Evolutionary conservation across 352 stramenopile species (phyloP).

Genomic region (Phytophthora uliginosa): DNA sequence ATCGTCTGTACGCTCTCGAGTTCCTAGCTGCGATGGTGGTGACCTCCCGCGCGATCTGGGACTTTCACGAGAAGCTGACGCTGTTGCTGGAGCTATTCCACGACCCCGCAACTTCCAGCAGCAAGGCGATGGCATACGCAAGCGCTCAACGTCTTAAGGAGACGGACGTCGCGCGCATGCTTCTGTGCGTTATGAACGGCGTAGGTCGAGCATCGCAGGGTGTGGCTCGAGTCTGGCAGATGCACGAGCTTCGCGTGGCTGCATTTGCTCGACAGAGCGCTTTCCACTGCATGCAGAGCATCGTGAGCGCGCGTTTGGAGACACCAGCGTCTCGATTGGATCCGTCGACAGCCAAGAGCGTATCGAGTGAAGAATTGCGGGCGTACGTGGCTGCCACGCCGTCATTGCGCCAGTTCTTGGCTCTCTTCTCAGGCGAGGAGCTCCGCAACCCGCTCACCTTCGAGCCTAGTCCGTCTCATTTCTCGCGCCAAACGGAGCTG

Average conservation of each 20-base stretch:
- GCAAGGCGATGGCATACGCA: slow-evolving; percentile 10
- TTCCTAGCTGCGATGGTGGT: slow-evolving; percentile 71
- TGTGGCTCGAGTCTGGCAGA: slow-evolving; percentile 50
- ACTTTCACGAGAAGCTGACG: slow-evolving; percentile 59
- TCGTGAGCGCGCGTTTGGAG: slow-evolving; percentile 6
- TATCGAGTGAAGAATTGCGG: slow-evolving; percentile 41
- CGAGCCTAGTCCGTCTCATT: slow-evolving; percentile 21
- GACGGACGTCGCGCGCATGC: slow-evolving; percentile 59
- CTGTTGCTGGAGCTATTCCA: slow-evolving; percentile 71
- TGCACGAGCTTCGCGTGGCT: slow-evolving; percentile 26
- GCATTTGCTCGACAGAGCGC: slow-evolving; percentile 34
- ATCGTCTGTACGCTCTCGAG: slow-evolving; percentile 63
- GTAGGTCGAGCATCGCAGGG: slow-evolving; percentile 61
- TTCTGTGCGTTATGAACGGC: slow-evolving; percentile 71
- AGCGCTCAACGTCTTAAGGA: slow-evolving; percentile 53
- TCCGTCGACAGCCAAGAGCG: slow-evolving; percentile 8
- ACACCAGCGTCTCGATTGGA: neutral
- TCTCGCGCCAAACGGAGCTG: slow-evolving; percentile 41
- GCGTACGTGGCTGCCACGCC: slow-evolving; percentile 48
- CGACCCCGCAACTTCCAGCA: slow-evolving; percentile 38
- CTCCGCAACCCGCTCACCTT: slow-evolving; percentile 77
- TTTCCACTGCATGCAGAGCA: slow-evolving; percentile 28
- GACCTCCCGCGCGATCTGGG: slow-evolving; percentile 73
- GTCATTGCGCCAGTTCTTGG: slow-evolving; percentile 54
- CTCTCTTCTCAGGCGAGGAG: slow-evolving; percentile 67